Percentiles rank a stretch among this genome's conserved stretches.
phyloP scores from a whole-genome alignment of 805 yeast species.

The Hanseniaspora nectarophila region DNA sequence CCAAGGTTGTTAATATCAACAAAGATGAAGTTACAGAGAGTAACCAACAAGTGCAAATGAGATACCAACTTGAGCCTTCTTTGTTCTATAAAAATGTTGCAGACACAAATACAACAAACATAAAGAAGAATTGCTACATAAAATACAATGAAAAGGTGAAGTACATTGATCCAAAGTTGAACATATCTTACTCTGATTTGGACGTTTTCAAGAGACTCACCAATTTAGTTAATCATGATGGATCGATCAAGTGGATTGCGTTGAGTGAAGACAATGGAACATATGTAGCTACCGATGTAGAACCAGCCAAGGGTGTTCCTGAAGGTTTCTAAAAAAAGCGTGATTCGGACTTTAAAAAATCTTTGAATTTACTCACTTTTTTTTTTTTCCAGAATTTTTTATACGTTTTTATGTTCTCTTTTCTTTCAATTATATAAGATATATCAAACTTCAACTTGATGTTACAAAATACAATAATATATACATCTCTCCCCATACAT shows the following conservation, averaged over 20 bases:
- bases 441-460: too few relatives aligned
- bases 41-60: conserved; percentile 27
- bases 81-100: conserved; percentile 33
- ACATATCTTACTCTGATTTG: conserved; percentile 74
- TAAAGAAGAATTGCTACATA: conserved; percentile 25
- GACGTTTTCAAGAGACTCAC: conserved; percentile 63
- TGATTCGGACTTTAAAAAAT: background rate
- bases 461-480: too few relatives aligned
- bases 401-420: too few relatives aligned
- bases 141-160: conserved; percentile 43
- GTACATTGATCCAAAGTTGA: conserved; percentile 78
- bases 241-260: conserved; percentile 7
- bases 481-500: too few relatives aligned
- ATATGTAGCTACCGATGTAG: background rate
- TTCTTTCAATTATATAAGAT: too few relatives aligned
- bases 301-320: conserved; percentile 14
- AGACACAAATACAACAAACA: conserved; percentile 65
- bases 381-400: background rate
- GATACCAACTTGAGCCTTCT: conserved; percentile 3
- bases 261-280: conserved; percentile 2
- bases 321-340: conserved; percentile 8
- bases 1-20: conserved; percentile 31
- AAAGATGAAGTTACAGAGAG: conserved; percentile 33
- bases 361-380: background rate
- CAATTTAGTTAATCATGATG: conserved; percentile 40